Base-by-base conservation (phyloP, 805 yeast species). In the Hanseniaspora valbyensis region DNA sequence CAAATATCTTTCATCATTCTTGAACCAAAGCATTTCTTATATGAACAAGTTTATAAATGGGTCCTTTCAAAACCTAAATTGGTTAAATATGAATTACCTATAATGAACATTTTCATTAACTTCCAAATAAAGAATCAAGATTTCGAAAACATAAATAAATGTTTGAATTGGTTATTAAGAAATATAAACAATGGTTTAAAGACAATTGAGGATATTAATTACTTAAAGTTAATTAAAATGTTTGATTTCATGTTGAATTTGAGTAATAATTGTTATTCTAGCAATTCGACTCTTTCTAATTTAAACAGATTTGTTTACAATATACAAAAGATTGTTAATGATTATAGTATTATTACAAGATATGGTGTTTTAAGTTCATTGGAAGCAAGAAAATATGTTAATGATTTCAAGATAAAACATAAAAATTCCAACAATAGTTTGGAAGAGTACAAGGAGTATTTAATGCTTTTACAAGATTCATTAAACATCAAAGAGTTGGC, bases 11-110 rank as follows among this genome's bases (percentile, higher is more conserved):
- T 77, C 2, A 68, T 85, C 1, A 61, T 85, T 52, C 62, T 71
- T 5, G 77, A 80, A 54, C 95, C 96, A 0, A 77, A 80, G 0
- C 90, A 85, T 54, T 73, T 72, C 57, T 62, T 90, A 19, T 84
- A 81, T 62, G 95, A 88, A 55, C 77, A 77, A 56, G 76, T 78
- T 0, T 77, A 72, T 57, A 74, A 81, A 53, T 86, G 79, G 73
- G 70, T 88, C 10, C 66, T 86, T 30, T 67, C 66, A 46, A 60
- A 63, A n/a, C 71, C 74, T 28, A 56, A 60, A 18, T 56, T 76
- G 16, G 64, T 64, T 34, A 46, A 59, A 0, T 61, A 63, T 49
- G 78, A 74, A 14, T 57, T 76, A 5, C 80, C 81, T 2, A 56
- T 77, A 25, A 66, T 61, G 50, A 62, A 60, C 36, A 61, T 58